phyloP scores from a whole-genome alignment of 306 rosid genomes.

The Cicer yamashitae region DNA sequence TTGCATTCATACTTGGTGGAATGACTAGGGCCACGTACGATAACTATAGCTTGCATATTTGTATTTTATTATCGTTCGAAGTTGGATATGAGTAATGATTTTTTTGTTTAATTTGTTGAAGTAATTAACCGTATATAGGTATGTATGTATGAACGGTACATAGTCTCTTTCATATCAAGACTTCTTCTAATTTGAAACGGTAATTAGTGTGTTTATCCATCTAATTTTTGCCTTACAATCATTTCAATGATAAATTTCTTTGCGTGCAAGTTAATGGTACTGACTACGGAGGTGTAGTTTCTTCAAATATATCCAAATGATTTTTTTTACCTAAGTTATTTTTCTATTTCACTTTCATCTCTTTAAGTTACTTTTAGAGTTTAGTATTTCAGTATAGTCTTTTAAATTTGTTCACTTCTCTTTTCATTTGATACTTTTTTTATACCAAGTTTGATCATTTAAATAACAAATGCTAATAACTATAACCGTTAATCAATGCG shows the following conservation, averaged over 20 bases:
- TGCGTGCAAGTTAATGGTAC: neutral
- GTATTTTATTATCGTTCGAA: neutral
- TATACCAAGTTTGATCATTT: too few species aligned
- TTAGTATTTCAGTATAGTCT: too few species aligned
- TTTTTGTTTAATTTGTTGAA: conserved; percentile 9
- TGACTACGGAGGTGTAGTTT: neutral
- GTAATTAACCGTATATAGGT: neutral
- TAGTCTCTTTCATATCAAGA: neutral
- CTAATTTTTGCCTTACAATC: neutral
- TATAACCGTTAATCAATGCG: too few species aligned
- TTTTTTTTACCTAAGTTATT: too few species aligned
- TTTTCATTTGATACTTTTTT: too few species aligned
- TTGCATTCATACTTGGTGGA: neutral
- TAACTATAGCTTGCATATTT: neutral
- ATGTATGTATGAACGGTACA: neutral
- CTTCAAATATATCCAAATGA: neutral
- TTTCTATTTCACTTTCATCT: too few species aligned
- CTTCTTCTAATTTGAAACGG: neutral
- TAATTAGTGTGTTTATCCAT: conserved; percentile 14
- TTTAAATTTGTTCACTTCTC: too few species aligned
- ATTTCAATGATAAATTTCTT: neutral
- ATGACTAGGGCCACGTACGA: neutral
- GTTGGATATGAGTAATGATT: neutral
- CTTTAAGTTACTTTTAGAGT: too few species aligned
- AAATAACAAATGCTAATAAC: too few species aligned